Evolutionary conservation across 805 yeast genomes (phyloP), one percentile per base, ranked within the genome.

Genomic region (Wickerhamiella musiphila): DNA sequence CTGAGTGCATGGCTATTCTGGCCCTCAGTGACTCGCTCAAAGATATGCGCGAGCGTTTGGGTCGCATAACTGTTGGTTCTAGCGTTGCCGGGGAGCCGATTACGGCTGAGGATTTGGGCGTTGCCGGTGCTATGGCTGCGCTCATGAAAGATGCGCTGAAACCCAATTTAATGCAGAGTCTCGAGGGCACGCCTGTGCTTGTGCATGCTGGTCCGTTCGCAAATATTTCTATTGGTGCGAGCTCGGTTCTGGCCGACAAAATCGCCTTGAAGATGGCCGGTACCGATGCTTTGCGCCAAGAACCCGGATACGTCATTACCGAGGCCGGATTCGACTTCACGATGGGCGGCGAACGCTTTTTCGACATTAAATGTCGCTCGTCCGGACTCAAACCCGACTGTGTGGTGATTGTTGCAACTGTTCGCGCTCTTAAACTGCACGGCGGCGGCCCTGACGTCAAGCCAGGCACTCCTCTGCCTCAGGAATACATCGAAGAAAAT

Each of bases 121-220:
- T 78, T 54, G 94, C 93, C 19, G 96, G 96, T 48, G 96, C 96
- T 20, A 60, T 86, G 44, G 75, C 94, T 31, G 95, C 96, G 6
- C 64, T 86, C 45, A 65, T 86, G 66, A 84, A 82, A 60, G 95
- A 86, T 53, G 94, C 96, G 16, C 73, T 86, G 52, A 84, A 84
- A 60, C 96, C 96, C 44, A 86, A 81, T 55, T 58, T 86, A 54
- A 86, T 86, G 96, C 96, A 86, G 60, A 78, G 94, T 35, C 68
- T 86, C 41, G 95, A 86, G 58, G 96, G 96, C 38, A 83, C 95
- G 4, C 96, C 96, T 8, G 96, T 86, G 14, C 73, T 86, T 49
- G 94, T 86, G n/a, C 96, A 86, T 52, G 95, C 96, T 22, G 96
- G 96, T 43, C 96, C 96, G 21, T 86, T 86, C 54, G 96, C 96